Percentiles rank a stretch among this genome's conserved stretches.
Conservation (phyloP, 1,284 basidiomycete genomes). For the Sanghuangporus weigelae region DNA sequence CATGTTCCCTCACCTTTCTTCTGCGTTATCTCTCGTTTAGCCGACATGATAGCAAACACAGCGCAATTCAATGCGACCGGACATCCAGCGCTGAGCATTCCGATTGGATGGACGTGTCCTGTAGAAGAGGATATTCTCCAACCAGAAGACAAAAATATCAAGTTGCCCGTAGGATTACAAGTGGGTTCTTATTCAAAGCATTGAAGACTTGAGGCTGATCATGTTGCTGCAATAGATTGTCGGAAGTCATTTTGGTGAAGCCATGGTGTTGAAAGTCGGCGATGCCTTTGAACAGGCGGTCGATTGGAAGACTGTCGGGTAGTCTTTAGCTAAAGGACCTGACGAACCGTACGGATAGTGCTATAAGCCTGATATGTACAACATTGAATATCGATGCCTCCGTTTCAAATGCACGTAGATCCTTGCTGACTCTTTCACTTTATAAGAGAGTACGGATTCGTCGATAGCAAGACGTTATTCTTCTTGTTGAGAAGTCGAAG, state of each 20-base stretch:
- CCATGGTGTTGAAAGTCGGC: not conserved
- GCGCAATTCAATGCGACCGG: constrained; percentile 3
- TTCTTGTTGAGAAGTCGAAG: not conserved
- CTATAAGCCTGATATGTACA: not conserved
- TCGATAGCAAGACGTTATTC: not conserved
- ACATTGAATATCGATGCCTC: no score
- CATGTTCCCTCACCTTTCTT: not conserved
- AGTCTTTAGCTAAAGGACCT: not conserved
- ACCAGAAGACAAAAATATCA: not conserved
- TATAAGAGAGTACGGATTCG: not conserved
- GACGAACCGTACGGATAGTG: not conserved
- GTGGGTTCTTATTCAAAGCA: not conserved
- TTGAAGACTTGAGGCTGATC: not conserved
- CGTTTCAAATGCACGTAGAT: not conserved
- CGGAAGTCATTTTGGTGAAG: constrained; percentile 3
- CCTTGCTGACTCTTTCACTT: not conserved
- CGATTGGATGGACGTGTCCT: not conserved
- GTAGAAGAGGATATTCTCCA: not conserved
- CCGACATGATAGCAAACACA: not conserved
- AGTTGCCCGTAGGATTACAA: not conserved
- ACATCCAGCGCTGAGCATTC: constrained; percentile 3
- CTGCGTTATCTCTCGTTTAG: not conserved
- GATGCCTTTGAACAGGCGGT: not conserved
- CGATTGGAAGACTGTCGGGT: not conserved
- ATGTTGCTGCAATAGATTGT: not conserved